These are phyloP conservation scores for Pterula multifida DNA, from an alignment of 1,284 basidiomycete genomes.

Conservation along the genomic window DNA sequence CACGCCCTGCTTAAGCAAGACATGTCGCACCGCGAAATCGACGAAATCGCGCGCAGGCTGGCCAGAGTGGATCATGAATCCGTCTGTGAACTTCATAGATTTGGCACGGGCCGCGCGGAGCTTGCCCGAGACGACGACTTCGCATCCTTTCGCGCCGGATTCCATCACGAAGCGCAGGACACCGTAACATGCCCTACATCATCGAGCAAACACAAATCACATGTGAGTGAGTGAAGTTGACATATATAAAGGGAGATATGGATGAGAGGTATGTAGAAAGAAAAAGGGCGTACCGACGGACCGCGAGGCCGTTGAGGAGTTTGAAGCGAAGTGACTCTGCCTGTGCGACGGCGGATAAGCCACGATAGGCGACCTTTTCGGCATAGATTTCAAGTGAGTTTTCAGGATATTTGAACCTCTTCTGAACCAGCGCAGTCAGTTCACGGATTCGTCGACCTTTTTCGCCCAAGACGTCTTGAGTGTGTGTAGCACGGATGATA, in stretches of 20 bases:
- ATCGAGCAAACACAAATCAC: not conserved
- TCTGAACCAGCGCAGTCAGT: slow-evolving; percentile 96
- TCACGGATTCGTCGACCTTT: slow-evolving; percentile 99
- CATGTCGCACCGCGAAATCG: slow-evolving; percentile 96
- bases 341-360: slow-evolving; percentile 96
- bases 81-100: slow-evolving; percentile 99
- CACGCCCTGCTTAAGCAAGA: slow-evolving; percentile 97
- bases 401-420: slow-evolving; percentile 99
- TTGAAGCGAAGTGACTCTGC: slow-evolving; percentile 99
- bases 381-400: slow-evolving; percentile 98
- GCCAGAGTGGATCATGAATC: slow-evolving; percentile 99
- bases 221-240: too few relatives aligned
- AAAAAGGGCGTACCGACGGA: slow-evolving; percentile 68
- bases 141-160: slow-evolving; percentile 98
- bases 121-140: slow-evolving; percentile 99
- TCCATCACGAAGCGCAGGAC: slow-evolving; percentile 99
- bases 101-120: slow-evolving; percentile 99
- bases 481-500: slow-evolving; percentile 99
- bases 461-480: slow-evolving; percentile 99
- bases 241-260: slow-evolving; percentile 4
- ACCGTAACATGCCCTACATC: slow-evolving; percentile 91
- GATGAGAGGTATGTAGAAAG: slow-evolving; percentile 1
- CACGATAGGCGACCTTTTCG: slow-evolving; percentile 99
- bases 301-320: slow-evolving; percentile 97
- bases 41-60: slow-evolving; percentile 96